Conservation (phyloP, 306 rosid species). For the Hylodesmum podocarpum region DNA sequence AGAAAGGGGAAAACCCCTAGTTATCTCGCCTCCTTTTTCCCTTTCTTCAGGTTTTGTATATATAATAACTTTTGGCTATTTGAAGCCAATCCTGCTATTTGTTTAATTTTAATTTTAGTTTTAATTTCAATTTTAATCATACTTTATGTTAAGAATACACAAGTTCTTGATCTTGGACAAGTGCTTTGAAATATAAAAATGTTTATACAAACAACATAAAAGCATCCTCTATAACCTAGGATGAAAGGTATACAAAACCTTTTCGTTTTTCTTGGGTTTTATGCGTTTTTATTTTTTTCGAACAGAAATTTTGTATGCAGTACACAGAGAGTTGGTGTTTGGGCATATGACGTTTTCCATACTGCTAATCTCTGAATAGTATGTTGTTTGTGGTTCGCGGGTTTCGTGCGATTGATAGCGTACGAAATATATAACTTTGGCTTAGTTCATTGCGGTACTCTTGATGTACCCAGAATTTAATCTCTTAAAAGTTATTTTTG, state of each 20-base stretch:
- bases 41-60: conserved; percentile 18
- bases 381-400: no score
- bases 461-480: no score
- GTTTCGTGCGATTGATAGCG: no score
- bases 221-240: no score
- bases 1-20: conserved; percentile 29
- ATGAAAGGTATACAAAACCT: no score
- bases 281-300: no score
- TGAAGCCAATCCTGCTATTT: conserved; percentile 22
- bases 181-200: conserved; percentile 11
- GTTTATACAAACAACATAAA: no score
- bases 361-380: not conserved
- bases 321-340: not conserved
- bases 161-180: not conserved
- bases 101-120: not conserved
- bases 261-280: no score
- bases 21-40: not conserved
- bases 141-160: conserved; percentile 1
- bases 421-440: not conserved
- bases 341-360: not conserved
- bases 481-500: not conserved
- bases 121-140: not conserved
- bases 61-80: conserved; percentile 23
- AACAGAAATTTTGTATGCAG: no score
- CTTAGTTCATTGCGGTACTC: not conserved